Evolutionary conservation across 1,139 yeast genomes (phyloP), one percentile per base, ranked within the genome.

Genomic region (Zygosaccharomyces sapae): DNA sequence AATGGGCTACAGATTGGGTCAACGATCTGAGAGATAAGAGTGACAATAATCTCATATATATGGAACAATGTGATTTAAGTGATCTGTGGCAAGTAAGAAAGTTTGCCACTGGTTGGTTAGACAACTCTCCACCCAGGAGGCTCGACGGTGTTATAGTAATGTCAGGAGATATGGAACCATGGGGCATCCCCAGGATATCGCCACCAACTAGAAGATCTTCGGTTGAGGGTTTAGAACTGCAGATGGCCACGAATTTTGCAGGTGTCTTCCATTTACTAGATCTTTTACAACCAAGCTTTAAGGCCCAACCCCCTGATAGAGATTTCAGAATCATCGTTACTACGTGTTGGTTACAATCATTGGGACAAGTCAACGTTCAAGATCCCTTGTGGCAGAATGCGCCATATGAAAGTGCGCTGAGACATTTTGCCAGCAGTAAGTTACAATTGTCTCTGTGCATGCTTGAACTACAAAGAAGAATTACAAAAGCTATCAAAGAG

Each of bases 31-130:
- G 98, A 50, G 83, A 79, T 13, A 69, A 66, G 25, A 82, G 92
- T 25, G 74, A 74, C 43, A 92, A 90, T 67, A 76, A 77, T 47
- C 66, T 90, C 74, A 79, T 92, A 34, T 90, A 87, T 64, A 94
- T 94, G 9, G 98, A 92, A 61, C 79, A 82, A 55, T 88, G 96
- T 66, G 95, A 92, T 65, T 72, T 92, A 51, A 74, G 80, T 22
- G 82, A 87, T 47, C 71, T 92, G 51, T 73, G 83, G 62, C 81
- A 90, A 5, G 75, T 92, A n/a, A 75, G 98, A 55, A 81, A 82
- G 63, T 92, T 92, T 71, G 97, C 96, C 25, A 90, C 98, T 1
- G 81, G 76, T 54, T 92, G 97, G 97, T 73, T 92, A 50, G 95
- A 92, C 66, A 89, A 86, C 62, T 73, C 81, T 35, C 96, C 97